A percentile compares a stretch with the other conserved stretches of the same genome.
Evolutionary conservation across 257 asterid genomes (phyloP).

Genomic region (Cordia subcordata): DNA sequence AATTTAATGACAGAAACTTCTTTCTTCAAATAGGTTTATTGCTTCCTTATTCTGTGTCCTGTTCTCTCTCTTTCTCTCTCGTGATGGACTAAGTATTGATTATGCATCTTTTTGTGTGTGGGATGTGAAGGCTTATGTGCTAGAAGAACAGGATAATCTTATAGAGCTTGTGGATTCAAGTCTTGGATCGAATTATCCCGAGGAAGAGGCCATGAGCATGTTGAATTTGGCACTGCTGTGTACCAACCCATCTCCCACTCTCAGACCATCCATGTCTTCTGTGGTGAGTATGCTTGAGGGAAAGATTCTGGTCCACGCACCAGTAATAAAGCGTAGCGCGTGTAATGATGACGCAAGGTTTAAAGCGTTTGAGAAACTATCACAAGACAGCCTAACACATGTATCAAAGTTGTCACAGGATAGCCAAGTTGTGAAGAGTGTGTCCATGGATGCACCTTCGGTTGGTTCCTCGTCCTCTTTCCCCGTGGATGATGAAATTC

Average conservation of each 20-base stretch:
- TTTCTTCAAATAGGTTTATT: no score
- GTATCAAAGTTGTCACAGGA: conserved; percentile 36
- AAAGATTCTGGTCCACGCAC: conserved; percentile 68
- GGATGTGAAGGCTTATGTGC: conserved; percentile 68
- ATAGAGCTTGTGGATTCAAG: conserved; percentile 76
- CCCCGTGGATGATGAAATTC: conserved; percentile 30
- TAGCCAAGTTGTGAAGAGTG: conserved; percentile 37
- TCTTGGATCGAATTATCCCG: conserved; percentile 49
- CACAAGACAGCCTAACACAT: conserved; percentile 61
- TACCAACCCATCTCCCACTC: conserved; percentile 82
- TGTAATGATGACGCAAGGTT: conserved; percentile 41
- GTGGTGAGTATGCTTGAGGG: conserved; percentile 89
- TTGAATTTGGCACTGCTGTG: conserved; percentile 59
- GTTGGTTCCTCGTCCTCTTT: conserved; percentile 49
- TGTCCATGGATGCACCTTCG: conserved; percentile 72
- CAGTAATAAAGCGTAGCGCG: conserved; percentile 41
- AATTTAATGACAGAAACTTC: no score
- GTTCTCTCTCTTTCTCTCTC: neutral
- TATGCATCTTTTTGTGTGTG: neutral
- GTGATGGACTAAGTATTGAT: neutral
- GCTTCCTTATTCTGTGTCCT: no score
- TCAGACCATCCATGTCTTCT: conserved; percentile 80
- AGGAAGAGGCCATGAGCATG: conserved; percentile 63
- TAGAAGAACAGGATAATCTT: conserved; percentile 82
- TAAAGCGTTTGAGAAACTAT: conserved; percentile 53